Base-by-base conservation (phyloP, 176 grass and related monocot species). In the Juncus effusus region DNA sequence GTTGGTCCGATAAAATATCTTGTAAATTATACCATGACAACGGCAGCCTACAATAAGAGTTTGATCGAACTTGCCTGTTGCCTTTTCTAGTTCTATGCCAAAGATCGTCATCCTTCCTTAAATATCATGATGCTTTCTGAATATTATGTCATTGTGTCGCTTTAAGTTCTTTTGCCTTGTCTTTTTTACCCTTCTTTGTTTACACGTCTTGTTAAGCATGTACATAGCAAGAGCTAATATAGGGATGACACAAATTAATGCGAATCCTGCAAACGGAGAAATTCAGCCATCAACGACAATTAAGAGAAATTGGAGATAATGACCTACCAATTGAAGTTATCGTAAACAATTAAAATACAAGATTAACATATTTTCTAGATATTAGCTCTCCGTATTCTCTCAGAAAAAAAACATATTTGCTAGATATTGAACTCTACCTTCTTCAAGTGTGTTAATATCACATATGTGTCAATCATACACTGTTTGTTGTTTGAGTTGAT, bases 141-240 rank as follows among this genome's bases (percentile, higher is more conserved):
- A 28, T 28, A 28, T 28, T 28, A 28, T 28, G 19, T 1, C 19
- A 28, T 85, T 85, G 35, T 95, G 81, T 64, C 89, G 73, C 65
- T 66, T 69, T 70, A 95, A 95, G 65, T 80, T 73, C 0, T 83
- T 81, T 2, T 61, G 11, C 13, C 78, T 95, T 13, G 80, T 74
- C 16, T 41, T 68, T n/a, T 73, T 73, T 2, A 89, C 15, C 39
- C 75, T 65, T 61, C 70, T 56, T 56, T 73, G 89, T 40, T 80
- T 36, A 42, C 74, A 49, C 38, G 77, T 38, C 65, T 89, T 72
- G 45, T 14, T 0, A 63, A 76, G 0, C 64, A 75, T 14, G 68
- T 64, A 13, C 51, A 59, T 14, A 60, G 13, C 12, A 85, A 10
- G 38, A 88, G 54, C 1, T 28, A 76, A 7, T 19, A 86, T 52